phyloP scores from a whole-genome alignment of 2,329 filamentous ascomycete species.

The Alternaria rosae region DNA sequence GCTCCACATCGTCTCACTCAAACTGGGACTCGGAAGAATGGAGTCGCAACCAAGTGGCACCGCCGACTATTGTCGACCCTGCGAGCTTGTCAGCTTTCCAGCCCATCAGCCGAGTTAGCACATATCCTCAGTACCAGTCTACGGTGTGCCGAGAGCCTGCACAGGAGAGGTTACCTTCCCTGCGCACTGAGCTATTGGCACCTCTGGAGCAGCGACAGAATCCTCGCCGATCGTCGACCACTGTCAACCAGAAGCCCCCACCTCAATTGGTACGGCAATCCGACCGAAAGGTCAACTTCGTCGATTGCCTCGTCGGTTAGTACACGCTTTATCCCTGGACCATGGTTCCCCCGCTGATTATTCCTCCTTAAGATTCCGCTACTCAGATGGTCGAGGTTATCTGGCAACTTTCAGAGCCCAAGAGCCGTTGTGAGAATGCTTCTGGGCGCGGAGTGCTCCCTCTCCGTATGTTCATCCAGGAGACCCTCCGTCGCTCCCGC shows the following conservation, averaged over 20 bases:
- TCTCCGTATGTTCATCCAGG: slow-evolving; percentile 94
- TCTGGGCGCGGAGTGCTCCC: slow-evolving; percentile 80
- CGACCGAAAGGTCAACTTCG: slow-evolving; percentile 93
- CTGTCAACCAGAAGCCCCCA: slow-evolving; percentile 67
- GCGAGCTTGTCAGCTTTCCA: slow-evolving; percentile 35
- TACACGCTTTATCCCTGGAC: slow-evolving; percentile 45
- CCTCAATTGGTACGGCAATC: slow-evolving; percentile 83
- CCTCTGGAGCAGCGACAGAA: slow-evolving; percentile 70
- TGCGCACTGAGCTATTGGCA: slow-evolving; percentile 55
- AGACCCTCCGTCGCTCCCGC: slow-evolving; percentile 91
- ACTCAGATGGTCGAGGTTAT: slow-evolving; percentile 97
- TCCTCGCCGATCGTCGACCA: slow-evolving; percentile 64
- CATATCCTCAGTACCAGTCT: slow-evolving; percentile 47
- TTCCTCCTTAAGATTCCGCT: slow-evolving; percentile 77
- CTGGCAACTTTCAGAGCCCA: slow-evolving; percentile 88
- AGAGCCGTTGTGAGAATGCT: slow-evolving; percentile 73
- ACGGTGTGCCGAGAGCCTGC: slow-evolving; percentile 48
- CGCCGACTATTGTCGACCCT: slow-evolving; percentile 32
- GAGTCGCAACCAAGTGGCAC: slow-evolving; percentile 35
- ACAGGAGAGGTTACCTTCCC: slow-evolving; percentile 42
- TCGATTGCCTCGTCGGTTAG: slow-evolving; percentile 98
- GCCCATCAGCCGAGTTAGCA: slow-evolving; percentile 46
- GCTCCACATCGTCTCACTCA: slow-evolving; percentile 66
- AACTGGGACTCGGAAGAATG: slow-evolving; percentile 55
- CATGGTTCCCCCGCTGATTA: slow-evolving; percentile 41